phyloP scores from a whole-genome alignment of 371 early-diverging fungal genomes.

The Mortierella sp. region DNA sequence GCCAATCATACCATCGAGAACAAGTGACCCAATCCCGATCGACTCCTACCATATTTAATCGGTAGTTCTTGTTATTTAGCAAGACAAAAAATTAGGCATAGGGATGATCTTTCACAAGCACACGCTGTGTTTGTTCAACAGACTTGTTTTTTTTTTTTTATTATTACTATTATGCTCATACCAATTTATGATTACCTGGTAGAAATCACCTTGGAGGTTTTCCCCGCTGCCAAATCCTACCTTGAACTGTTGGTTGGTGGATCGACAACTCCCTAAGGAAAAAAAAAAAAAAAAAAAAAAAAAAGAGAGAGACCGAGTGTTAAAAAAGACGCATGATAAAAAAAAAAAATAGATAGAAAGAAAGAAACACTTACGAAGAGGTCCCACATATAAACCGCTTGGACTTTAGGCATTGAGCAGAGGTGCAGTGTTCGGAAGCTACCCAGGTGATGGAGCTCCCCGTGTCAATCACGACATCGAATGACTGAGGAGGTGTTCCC shows the following conservation, averaged over 20 bases:
- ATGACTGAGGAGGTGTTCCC: constrained; percentile 36
- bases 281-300: not conserved
- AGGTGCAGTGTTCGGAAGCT: constrained; percentile 10
- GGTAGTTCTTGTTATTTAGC: too few relatives aligned
- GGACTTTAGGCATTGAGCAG: constrained; percentile 1
- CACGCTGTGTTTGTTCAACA: too few relatives aligned
- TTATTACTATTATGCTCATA: too few relatives aligned
- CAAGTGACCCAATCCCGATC: constrained; percentile 12
- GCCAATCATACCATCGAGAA: constrained; percentile 45
- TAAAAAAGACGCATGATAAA: not conserved
- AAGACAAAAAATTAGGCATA: too few relatives aligned
- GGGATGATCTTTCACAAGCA: too few relatives aligned
- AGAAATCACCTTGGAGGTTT: too few relatives aligned
- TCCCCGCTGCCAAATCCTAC: constrained; percentile 26
- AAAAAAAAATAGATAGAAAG: not conserved
- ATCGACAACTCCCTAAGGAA: constrained; percentile 8
- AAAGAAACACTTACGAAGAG: constrained; percentile 26
- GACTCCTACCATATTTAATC: too few relatives aligned
- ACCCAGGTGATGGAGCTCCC: constrained; percentile 49
- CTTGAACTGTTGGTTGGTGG: constrained; percentile 1
- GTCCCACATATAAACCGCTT: constrained; percentile 24
- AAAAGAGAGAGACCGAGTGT: too few relatives aligned
- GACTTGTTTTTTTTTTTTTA: too few relatives aligned
- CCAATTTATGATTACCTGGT: too few relatives aligned
- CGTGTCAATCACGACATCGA: constrained; percentile 43